Base-by-base conservation (phyloP, 768 basidiomycete genomes). In the Suillus subalutaceus region DNA sequence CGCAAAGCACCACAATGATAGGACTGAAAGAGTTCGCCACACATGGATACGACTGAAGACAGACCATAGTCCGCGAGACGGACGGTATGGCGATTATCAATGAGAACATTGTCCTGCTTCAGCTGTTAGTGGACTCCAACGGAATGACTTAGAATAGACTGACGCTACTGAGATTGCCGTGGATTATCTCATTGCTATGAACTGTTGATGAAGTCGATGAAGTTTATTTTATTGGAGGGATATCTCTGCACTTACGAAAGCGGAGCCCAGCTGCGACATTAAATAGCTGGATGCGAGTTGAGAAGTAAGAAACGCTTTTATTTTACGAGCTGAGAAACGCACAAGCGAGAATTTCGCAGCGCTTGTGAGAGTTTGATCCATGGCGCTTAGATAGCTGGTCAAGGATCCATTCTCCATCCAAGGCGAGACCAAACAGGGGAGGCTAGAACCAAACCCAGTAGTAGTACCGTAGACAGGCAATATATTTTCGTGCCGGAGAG, bases 11-110 rank as follows among this genome's bases (percentile, higher is more conserved):
- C 82, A 3, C 63, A 56, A 26, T n/a, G 41, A n/a, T n/a, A 55
- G 2, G 50, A 67, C n/a, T 57, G 52, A 26, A 43, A 30, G 40
- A 30, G 43, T 16, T 48, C 23, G 43, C 57, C 37, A 38, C 61
- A 60, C 6, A 18, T 9, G n/a, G 61, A 56, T n/a, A 66, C 41
- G 62, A 83, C 76, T 37, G 69, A 80, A 26, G 81, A 83, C 6
- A 83, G 69, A 1, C 82, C 83, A 65, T 83, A 83, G 65, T 83
- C 83, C 63, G 78, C 79, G 12, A 84, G 68, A 20, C 76, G 75
- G 6, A 77, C 82, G 18, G 73, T 76, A 30, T 77, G 73, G 18
- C 78, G 65, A 65, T 78, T 75, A 63, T 80, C 79, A 50, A 84
- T 78, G 20, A 83, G 76, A 40, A 65, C 53, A 43, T 67, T 67